These are phyloP conservation scores for Xylariomycetidae sp. DNA, from an alignment of 2,329 filamentous ascomycete species.

Conservation along the genomic window DNA sequence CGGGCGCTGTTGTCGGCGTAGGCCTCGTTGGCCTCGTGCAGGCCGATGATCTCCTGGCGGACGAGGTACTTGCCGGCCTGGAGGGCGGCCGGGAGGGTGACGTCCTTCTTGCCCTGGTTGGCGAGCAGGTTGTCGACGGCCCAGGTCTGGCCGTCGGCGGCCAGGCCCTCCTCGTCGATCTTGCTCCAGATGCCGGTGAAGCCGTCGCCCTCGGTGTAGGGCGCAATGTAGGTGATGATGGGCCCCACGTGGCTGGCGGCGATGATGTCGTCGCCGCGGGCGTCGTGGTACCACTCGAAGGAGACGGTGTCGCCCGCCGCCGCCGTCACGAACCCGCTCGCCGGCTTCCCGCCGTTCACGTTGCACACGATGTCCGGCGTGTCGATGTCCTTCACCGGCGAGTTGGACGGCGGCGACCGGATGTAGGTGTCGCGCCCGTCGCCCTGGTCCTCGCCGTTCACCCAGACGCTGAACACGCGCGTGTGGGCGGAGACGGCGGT, in stretches of 20 bases:
- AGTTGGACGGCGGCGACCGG: slow-evolving; percentile 38
- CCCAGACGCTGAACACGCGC: slow-evolving; percentile 39
- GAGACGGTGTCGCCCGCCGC: slow-evolving; percentile 40
- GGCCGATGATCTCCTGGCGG: slow-evolving; percentile 50
- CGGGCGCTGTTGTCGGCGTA: slow-evolving; percentile 27
- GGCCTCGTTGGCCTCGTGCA: slow-evolving; percentile 37
- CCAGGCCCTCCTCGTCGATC: slow-evolving; percentile 29
- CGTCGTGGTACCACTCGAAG: slow-evolving; percentile 48
- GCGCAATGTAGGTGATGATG: slow-evolving; percentile 46
- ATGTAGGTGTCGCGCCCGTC: slow-evolving; percentile 36
- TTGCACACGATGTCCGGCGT: slow-evolving; percentile 38
- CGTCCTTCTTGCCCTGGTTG: slow-evolving; percentile 42
- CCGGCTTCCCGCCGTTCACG: slow-evolving; percentile 32
- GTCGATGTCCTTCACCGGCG: slow-evolving; percentile 37
- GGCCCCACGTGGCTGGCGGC: slow-evolving; percentile 47
- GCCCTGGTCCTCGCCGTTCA: slow-evolving; percentile 39
- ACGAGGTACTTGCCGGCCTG: slow-evolving; percentile 47
- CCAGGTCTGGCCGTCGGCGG: slow-evolving; percentile 34
- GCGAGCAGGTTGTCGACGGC: slow-evolving; percentile 38
- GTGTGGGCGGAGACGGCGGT: slow-evolving; percentile 38
- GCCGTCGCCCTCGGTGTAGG: slow-evolving; percentile 34
- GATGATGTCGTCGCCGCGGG: slow-evolving; percentile 45
- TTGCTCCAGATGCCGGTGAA: slow-evolving; percentile 47
- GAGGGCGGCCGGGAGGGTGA: slow-evolving; percentile 39
- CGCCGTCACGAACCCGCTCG: slow-evolving; percentile 33